Evolutionary conservation across 768 basidiomycete genomes (phyloP).

Genomic region (Dioszegia hungarica): DNA sequence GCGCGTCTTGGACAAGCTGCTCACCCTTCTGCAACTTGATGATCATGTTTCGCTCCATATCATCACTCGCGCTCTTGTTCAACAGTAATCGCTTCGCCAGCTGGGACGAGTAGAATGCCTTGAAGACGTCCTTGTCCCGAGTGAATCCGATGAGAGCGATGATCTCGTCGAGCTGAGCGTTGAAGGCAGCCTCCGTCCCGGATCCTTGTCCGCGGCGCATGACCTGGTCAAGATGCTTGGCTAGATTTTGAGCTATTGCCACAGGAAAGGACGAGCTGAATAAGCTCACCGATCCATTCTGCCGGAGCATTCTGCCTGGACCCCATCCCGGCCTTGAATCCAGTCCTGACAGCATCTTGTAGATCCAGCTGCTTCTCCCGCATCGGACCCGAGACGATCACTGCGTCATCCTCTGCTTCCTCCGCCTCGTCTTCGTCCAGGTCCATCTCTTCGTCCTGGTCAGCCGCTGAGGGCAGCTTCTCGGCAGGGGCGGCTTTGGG

Average conservation of each 20-base stretch:
- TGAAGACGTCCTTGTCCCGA: constrained; percentile 93
- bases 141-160: constrained; percentile 92
- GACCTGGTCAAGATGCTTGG: constrained; percentile 77
- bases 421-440: not conserved
- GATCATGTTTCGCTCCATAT: constrained; percentile 81
- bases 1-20: not conserved
- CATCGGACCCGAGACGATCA: not conserved
- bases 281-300: constrained; percentile 48
- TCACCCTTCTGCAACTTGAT: constrained; percentile 67
- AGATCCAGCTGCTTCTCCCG: constrained; percentile 25
- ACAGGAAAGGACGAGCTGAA: not conserved
- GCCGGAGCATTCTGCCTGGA: constrained; percentile 47
- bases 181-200: constrained; percentile 77
- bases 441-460: constrained; percentile 6
- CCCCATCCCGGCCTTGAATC: constrained; percentile 44
- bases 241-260: constrained; percentile 46
- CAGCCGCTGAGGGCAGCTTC: not conserved
- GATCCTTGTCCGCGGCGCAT: constrained; percentile 82
- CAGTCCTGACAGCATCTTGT: constrained; percentile 36
- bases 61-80: constrained; percentile 89
- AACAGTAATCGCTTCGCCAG: constrained; percentile 86
- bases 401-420: constrained; percentile 2
- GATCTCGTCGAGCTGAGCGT: constrained; percentile 82
- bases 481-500: not conserved
- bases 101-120: constrained; percentile 93